These are phyloP conservation scores for Leishmania lainsoni DNA, from an alignment of 208 protist genomes.

Conservation along the genomic window DNA sequence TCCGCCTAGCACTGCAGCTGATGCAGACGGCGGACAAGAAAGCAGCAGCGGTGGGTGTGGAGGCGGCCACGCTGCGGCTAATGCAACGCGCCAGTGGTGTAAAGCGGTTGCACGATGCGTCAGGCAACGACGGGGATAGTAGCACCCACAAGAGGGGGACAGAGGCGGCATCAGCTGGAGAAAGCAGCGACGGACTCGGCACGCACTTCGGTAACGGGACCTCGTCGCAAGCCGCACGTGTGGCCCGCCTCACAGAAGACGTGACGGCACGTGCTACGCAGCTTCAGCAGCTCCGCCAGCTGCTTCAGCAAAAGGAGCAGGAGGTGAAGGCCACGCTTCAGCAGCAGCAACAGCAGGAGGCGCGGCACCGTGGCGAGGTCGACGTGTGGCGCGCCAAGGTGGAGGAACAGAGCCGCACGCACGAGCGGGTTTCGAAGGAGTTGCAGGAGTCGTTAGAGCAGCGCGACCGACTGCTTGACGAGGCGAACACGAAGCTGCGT, in stretches of 20 bases:
- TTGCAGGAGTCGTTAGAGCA: constrained; percentile 33
- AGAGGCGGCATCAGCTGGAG: constrained; percentile 8
- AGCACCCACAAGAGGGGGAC: not conserved
- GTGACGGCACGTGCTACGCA: constrained; percentile 30
- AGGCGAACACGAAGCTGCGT: constrained; percentile 56
- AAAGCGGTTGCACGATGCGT: constrained; percentile 21
- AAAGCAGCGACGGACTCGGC: constrained; percentile 2
- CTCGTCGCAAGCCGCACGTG: constrained; percentile 25
- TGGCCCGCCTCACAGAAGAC: constrained; percentile 38
- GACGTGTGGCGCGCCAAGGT: constrained; percentile 54
- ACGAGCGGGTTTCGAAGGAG: constrained; percentile 43
- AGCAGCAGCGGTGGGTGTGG: not conserved
- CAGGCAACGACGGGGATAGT: constrained; percentile 10
- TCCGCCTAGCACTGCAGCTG: constrained; percentile 42
- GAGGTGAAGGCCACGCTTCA: constrained; percentile 56
- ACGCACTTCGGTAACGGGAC: constrained; percentile 24
- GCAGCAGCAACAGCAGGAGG: constrained; percentile 43
- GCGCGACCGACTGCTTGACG: constrained; percentile 41
- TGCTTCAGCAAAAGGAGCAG: constrained; percentile 62
- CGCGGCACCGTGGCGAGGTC: constrained; percentile 41
- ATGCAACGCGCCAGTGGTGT: constrained; percentile 24
- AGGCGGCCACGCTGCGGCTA: not conserved
- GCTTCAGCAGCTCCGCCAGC: constrained; percentile 56
- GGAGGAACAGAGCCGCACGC: constrained; percentile 50
- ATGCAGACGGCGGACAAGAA: not conserved